Percentiles rank a stretch among this genome's conserved stretches.
Evolutionary conservation across 345 rosid species (phyloP).

Genomic region (Camelina neglecta): DNA sequence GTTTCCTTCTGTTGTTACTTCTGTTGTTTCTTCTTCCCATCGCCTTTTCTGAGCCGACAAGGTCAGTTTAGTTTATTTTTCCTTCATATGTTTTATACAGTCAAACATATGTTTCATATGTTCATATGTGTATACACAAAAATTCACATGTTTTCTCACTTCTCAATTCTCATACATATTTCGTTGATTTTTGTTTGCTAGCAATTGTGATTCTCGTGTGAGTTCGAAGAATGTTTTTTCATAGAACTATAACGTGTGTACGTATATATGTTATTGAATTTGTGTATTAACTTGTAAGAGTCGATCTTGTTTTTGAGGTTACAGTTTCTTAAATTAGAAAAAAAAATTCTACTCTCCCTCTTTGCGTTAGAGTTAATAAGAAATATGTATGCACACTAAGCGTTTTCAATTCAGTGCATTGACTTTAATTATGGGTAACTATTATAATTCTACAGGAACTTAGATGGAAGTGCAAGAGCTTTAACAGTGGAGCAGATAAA

Average conservation of each 20-base stretch:
- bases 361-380: conserved; percentile 25
- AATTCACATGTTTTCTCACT: conserved; percentile 26
- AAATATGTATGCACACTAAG: background rate
- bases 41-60: conserved; percentile 25
- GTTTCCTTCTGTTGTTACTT: conserved; percentile 25
- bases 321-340: background rate
- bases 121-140: background rate
- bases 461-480: conserved; percentile 28
- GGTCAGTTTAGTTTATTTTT: conserved; percentile 25
- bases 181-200: conserved; percentile 8
- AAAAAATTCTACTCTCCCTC: background rate
- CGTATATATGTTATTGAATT: background rate
- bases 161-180: conserved; percentile 23
- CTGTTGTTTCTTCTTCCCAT: conserved; percentile 35
- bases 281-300: background rate
- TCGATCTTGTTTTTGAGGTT: conserved; percentile 9
- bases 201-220: conserved; percentile 20
- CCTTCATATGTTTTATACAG: conserved; percentile 16
- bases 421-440: conserved; percentile 16
- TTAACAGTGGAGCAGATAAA: conserved; percentile 34
- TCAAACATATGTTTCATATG: background rate
- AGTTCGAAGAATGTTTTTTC: background rate
- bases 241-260: background rate
- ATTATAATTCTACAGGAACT: conserved; percentile 20
- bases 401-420: conserved; percentile 29